Conservation (phyloP, 305 asterid genomes). For the Fraxinus sp. region DNA sequence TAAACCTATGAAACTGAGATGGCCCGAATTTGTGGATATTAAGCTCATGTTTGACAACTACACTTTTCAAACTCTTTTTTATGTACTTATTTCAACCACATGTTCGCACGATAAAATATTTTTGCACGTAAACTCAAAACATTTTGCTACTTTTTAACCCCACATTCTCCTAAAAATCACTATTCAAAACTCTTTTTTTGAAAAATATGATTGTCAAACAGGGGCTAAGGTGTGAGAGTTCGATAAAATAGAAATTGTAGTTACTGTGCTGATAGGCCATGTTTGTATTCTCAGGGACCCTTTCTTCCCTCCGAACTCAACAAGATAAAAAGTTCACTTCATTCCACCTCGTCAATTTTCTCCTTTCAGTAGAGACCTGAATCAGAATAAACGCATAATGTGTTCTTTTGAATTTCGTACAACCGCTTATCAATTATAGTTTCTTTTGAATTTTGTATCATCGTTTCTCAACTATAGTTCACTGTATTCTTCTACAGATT, state of each 20-base stretch:
- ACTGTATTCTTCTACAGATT: slow-evolving; percentile 46
- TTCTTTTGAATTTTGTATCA: neutral
- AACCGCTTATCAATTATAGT: neutral
- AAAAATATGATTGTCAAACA: no score
- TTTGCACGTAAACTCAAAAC: no score
- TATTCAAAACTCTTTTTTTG: no score
- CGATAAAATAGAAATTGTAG: neutral
- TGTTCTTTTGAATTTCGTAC: neutral
- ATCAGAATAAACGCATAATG: neutral
- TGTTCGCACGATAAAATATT: no score
- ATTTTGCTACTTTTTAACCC: no score
- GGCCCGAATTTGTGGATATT: neutral
- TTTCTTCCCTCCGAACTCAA: neutral
- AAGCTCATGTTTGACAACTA: neutral
- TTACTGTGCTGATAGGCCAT: neutral
- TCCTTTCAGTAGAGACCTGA: neutral
- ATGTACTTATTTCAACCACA: no score
- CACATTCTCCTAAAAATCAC: no score
- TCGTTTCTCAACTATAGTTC: neutral
- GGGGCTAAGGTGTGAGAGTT: neutral
- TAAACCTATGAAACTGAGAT: neutral
- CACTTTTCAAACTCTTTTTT: no score
- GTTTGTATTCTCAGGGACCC: neutral
- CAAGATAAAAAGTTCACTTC: neutral
- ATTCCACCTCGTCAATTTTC: neutral